These are phyloP conservation scores for Colletotrichum sp. DNA, from an alignment of 2,329 filamentous ascomycete species.

Conservation along the genomic window DNA sequence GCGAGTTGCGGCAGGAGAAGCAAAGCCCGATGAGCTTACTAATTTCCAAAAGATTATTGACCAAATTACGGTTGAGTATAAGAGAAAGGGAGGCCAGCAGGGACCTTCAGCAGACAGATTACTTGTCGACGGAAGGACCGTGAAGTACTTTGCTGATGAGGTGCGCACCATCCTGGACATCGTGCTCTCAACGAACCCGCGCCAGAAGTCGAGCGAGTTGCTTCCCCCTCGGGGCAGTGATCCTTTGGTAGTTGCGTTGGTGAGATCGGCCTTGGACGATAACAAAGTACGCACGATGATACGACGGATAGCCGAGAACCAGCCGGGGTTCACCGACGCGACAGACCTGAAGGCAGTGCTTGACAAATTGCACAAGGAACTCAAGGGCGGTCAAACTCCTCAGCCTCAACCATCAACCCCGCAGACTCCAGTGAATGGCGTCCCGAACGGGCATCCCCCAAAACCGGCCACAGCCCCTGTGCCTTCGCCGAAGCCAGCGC, in stretches of 20 bases:
- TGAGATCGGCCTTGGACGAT: slow-evolving; percentile 63
- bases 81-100: slow-evolving; percentile 53
- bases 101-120: slow-evolving; percentile 61
- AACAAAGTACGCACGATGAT: slow-evolving; percentile 54
- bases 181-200: slow-evolving; percentile 62
- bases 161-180: slow-evolving; percentile 63
- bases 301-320: slow-evolving; percentile 56
- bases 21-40: slow-evolving; percentile 72
- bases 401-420: slow-evolving; percentile 31
- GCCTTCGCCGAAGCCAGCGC: not conserved
- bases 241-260: slow-evolving; percentile 59
- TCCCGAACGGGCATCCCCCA: slow-evolving; percentile 32
- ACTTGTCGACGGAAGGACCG: slow-evolving; percentile 59
- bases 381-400: slow-evolving; percentile 31
- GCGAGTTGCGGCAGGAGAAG: slow-evolving; percentile 75
- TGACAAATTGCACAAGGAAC: slow-evolving; percentile 47
- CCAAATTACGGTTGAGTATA: slow-evolving; percentile 70
- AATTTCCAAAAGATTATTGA: slow-evolving; percentile 84
- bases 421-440: slow-evolving; percentile 36
- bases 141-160: slow-evolving; percentile 65
- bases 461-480: slow-evolving; percentile 6
- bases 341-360: slow-evolving; percentile 59
- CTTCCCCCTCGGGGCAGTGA: slow-evolving; percentile 60
- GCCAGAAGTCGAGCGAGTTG: slow-evolving; percentile 58
- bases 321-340: slow-evolving; percentile 56